Percentiles rank a stretch among this genome's conserved stretches.
These are phyloP conservation scores for Vitis rupestris DNA, from an alignment of 164 flowering plant species.

Conservation along the genomic window DNA sequence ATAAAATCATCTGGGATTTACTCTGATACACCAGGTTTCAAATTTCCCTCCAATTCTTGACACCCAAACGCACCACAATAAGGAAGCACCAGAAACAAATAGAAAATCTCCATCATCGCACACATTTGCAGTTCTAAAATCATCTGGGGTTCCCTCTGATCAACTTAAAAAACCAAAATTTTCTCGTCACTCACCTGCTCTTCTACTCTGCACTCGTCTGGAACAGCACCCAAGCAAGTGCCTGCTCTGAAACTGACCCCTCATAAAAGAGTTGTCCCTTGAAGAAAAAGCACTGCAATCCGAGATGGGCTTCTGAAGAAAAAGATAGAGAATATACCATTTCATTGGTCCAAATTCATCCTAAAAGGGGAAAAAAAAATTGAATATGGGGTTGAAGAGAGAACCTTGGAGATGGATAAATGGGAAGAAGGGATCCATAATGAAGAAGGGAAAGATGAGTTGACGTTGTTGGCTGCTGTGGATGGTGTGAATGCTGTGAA, in stretches of 20 bases:
- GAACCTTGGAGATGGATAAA: conserved; percentile 25
- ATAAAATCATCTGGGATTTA: no score
- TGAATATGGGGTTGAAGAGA: not conserved
- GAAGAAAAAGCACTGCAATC: conserved; percentile 28
- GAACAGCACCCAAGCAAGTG: conserved; percentile 17
- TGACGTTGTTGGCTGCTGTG: not conserved
- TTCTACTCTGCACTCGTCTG: conserved; percentile 7
- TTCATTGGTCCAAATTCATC: not conserved
- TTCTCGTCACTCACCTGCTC: conserved; percentile 12
- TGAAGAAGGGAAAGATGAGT: conserved; percentile 17
- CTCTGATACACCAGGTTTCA: no score
- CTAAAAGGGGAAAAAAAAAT: not conserved
- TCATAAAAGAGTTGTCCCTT: conserved; percentile 27
- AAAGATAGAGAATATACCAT: not conserved
- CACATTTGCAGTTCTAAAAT: no score
- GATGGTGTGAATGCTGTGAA: no score
- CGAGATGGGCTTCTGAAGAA: conserved; percentile 28
- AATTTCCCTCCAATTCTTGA: not conserved
- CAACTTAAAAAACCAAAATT: no score
- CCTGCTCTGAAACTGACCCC: conserved; percentile 32
- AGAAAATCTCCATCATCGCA: no score
- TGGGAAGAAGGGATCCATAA: conserved; percentile 18
- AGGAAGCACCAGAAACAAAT: not conserved
- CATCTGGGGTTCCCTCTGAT: no score
- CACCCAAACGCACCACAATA: not conserved